phyloP scores from a whole-genome alignment of 768 basidiomycete species.

The Neoboletus magnificus region DNA sequence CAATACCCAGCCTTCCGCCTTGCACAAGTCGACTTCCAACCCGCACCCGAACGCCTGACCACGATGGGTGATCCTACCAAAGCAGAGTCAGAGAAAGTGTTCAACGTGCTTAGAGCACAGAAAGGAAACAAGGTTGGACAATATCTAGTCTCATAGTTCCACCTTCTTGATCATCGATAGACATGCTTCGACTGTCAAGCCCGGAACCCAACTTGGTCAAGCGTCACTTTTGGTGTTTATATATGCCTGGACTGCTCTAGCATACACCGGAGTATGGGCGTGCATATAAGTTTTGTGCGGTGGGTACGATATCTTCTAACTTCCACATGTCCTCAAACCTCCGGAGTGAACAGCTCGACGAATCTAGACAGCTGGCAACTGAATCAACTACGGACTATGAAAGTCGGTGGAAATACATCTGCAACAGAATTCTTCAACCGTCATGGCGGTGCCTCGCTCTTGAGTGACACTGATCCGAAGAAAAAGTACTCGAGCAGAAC shows the following conservation, averaged over 20 bases:
- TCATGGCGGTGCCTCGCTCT: slow-evolving; percentile 71
- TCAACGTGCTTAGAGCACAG: slow-evolving; percentile 75
- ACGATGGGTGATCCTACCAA: slow-evolving; percentile 76
- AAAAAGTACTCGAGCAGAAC: slow-evolving; percentile 85
- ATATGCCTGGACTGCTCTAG: slow-evolving; percentile 98
- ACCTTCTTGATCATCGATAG: slow-evolving; percentile 37
- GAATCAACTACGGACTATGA: slow-evolving; percentile 90
- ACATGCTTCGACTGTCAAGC: slow-evolving; percentile 94
- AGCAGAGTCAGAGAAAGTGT: slow-evolving; percentile 82
- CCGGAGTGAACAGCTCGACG: slow-evolving; percentile 65
- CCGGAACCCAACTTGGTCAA: slow-evolving; percentile 96
- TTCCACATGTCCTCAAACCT: slow-evolving; percentile 9
- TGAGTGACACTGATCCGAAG: slow-evolving; percentile 75
- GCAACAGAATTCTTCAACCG: slow-evolving; percentile 88
- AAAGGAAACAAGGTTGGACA: slow-evolving; percentile 81
- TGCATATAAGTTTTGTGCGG: slow-evolving; percentile 97
- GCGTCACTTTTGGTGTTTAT: slow-evolving; percentile 94
- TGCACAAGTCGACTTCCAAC: slow-evolving; percentile 6
- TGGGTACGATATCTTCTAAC: slow-evolving; percentile 35
- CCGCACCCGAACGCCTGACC: not conserved
- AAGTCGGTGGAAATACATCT: slow-evolving; percentile 88
- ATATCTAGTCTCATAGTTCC: not conserved
- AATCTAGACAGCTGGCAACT: slow-evolving; percentile 96
- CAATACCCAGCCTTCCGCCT: slow-evolving; percentile 3
- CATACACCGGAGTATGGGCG: slow-evolving; percentile 93